Conservation (phyloP, 2,329 filamentous ascomycete genomes). For the Scorias spongiosa region DNA sequence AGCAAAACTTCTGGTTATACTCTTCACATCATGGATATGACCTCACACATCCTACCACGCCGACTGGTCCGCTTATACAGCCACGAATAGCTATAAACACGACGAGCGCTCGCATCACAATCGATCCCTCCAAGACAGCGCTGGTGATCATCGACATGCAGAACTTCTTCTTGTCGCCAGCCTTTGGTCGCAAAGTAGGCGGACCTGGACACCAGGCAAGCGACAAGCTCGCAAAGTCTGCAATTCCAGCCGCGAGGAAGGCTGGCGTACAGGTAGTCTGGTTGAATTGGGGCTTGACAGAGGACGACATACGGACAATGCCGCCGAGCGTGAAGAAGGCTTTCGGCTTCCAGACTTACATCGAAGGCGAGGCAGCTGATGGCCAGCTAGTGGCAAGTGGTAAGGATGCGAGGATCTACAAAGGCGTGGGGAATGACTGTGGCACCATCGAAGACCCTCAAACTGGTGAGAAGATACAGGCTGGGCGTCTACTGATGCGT, state of each 20-base stretch:
- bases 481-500: conserved; percentile 34
- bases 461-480: conserved; percentile 28
- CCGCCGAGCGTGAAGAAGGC: conserved; percentile 34
- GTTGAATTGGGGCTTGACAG: conserved; percentile 43
- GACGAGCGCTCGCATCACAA: conserved; percentile 14
- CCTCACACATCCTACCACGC: conserved; percentile 26
- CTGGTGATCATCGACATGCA: conserved; percentile 22
- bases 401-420: conserved; percentile 14
- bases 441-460: conserved; percentile 14
- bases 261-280: conserved; percentile 37
- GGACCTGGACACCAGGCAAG: conserved; percentile 29
- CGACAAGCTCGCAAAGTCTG: conserved; percentile 26
- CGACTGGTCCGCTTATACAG: conserved; percentile 11
- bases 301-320: conserved; percentile 35
- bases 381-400: conserved; percentile 8
- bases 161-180: conserved; percentile 20
- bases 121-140: conserved; percentile 20
- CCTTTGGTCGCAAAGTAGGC: conserved; percentile 13
- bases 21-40: conserved; percentile 28
- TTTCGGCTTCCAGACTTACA: conserved; percentile 28
- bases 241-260: conserved; percentile 33
- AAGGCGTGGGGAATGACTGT: conserved; percentile 18
- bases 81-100: conserved; percentile 12
- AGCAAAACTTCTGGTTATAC: conserved; percentile 31
- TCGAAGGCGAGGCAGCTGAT: conserved; percentile 7